Evolutionary conservation across 1,284 basidiomycete genomes (phyloP), one percentile per base, ranked within the genome.

Genomic region (Wallemia hederae): DNA sequence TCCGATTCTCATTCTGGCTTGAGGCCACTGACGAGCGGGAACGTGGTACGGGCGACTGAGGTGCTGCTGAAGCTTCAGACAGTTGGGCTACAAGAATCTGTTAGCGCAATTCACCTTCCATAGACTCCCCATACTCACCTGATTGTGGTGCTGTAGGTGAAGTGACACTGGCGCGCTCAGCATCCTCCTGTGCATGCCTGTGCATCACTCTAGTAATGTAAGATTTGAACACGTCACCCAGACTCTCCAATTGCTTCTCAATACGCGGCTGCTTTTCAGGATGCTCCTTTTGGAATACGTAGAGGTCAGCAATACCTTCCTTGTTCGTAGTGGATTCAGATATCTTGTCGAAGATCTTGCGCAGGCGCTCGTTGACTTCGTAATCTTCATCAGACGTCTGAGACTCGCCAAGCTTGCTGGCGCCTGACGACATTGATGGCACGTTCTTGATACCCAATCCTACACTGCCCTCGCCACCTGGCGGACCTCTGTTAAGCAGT

Each of bases 261-360:
- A 96, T 86, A 62, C 83, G 81, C 2, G 78, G 74, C 66, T 82
- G 79, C 69, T 91, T 90, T 65, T 88, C 83, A 0, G 91, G 92
- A 67, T 96, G 81, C 27, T 81, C 80, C 71, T 92, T 92, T 66
- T 94, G 73, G 74, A 91, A 97, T 57, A 90, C 82, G 69, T 97
- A 89, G 49, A 99, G 74, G 65, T 91, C 88, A n/a, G 87, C 90
- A 62, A 99, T 91, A 2, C 88, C 89, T 71, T 90, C 82, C 69
- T 84, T 82, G 70, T 85, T 88, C 29, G 82, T 83, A 72, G 84
- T 85, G 70, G 83, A 89, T 65, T 63, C 68, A 27, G 84, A 88
- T 63, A 92, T 91, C 66, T 87, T 81, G 60, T 84, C 82, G 67
- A 92, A 88, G 66, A 92, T 92, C 27, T 78, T 78, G 58, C 83